Evolutionary conservation across 2,329 filamentous ascomycete genomes (phyloP).

Genomic region (Ceratocystis colombiana): DNA sequence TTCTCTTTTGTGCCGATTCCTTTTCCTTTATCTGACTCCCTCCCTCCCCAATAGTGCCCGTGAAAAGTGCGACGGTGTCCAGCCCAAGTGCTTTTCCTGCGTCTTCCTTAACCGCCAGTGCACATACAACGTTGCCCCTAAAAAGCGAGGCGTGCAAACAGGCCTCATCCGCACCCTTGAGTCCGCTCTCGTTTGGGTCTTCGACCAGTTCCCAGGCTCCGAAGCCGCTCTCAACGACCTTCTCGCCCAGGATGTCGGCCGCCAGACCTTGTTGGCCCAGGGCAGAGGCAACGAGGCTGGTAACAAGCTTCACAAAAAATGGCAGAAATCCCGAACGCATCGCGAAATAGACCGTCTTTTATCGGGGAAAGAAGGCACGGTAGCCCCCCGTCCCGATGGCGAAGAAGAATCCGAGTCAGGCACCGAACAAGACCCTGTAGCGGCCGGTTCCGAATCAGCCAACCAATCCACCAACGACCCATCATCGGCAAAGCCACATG

Average conservation of each 20-base stretch:
- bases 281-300: conserved; percentile 37
- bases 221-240: conserved; percentile 49
- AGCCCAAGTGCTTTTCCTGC: conserved; percentile 59
- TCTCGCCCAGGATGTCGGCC: conserved; percentile 39
- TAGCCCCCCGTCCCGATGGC: conserved; percentile 31
- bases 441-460: neutral
- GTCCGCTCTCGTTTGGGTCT: conserved; percentile 55
- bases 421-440: neutral
- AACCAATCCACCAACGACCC: neutral
- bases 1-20: neutral
- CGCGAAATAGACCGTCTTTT: conserved; percentile 53
- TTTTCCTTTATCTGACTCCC: neutral
- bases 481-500: neutral
- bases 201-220: conserved; percentile 49
- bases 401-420: conserved; percentile 33
- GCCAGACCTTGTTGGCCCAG: conserved; percentile 42
- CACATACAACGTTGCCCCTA: conserved; percentile 61
- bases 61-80: conserved; percentile 62
- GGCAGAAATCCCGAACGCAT: conserved; percentile 53
- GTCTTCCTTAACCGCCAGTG: conserved; percentile 52
- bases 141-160: conserved; percentile 69
- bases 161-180: conserved; percentile 69
- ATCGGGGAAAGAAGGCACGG: conserved; percentile 36
- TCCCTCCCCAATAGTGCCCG: conserved; percentile 38
- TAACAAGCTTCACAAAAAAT: conserved; percentile 50